A percentile compares a stretch with the other conserved stretches of the same genome.
phyloP scores from a whole-genome alignment of 2,329 filamentous ascomycete species.

The Fonsecaea erecta region DNA sequence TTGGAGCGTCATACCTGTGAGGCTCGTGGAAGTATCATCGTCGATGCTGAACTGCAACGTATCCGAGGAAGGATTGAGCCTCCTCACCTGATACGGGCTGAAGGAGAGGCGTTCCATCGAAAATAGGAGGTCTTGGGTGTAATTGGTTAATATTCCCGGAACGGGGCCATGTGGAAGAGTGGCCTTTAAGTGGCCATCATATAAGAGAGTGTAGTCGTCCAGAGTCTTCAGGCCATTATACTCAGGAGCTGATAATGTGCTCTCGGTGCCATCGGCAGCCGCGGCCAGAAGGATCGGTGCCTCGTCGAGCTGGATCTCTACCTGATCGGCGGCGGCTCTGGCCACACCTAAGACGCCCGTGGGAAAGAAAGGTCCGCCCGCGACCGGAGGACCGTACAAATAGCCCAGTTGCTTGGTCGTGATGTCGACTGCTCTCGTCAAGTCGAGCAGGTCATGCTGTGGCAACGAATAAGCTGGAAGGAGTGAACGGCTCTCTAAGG shows the following conservation, averaged over 20 bases:
- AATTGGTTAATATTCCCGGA: constrained; percentile 19
- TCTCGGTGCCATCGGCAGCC: constrained; percentile 9
- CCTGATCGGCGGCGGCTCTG: constrained; percentile 17
- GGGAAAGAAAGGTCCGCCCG: constrained; percentile 19
- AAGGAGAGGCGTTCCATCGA: constrained; percentile 23
- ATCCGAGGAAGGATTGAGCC: constrained; percentile 19
- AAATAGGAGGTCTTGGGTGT: constrained; percentile 22
- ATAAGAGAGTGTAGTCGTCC: constrained; percentile 21
- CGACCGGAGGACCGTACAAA: constrained; percentile 19
- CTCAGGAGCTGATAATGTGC: constrained; percentile 8
- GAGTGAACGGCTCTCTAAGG: constrained; percentile 15
- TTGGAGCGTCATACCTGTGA: constrained; percentile 21
- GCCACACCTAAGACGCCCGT: constrained; percentile 15
- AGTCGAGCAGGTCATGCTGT: constrained; percentile 6
- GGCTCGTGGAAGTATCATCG: constrained; percentile 11
- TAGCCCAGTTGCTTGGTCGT: constrained; percentile 16
- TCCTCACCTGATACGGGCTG: constrained; percentile 21
- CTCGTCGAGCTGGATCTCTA: constrained; percentile 22
- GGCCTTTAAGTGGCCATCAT: constrained; percentile 21
- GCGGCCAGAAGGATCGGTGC: constrained; percentile 14
- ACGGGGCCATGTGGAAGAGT: constrained; percentile 15
- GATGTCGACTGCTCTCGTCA: constrained; percentile 16
- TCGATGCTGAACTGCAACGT: constrained; percentile 21
- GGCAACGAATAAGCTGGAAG: constrained; percentile 15
- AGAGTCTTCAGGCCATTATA: constrained; percentile 22